A percentile compares a stretch with the other conserved stretches of the same genome.
Evolutionary conservation across 768 basidiomycete species (phyloP).

Genomic region (Mycena filopes): DNA sequence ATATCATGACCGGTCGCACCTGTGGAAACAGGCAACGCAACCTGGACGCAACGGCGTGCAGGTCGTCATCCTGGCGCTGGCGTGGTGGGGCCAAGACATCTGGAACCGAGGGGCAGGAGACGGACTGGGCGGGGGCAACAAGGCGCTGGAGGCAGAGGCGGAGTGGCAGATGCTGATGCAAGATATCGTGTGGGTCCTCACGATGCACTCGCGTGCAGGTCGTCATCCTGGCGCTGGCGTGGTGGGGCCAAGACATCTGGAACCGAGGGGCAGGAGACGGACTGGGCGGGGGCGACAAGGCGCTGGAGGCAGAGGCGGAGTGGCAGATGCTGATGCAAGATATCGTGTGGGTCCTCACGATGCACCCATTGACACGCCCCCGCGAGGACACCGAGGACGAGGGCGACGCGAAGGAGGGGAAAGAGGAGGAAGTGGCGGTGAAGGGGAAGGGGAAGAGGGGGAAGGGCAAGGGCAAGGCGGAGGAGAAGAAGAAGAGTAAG

Average conservation of each 20-base stretch:
- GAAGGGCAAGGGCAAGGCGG: not conserved
- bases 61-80: not conserved
- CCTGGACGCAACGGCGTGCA: not conserved
- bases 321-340: not conserved
- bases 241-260: conserved; percentile 5
- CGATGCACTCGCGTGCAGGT: too few species aligned
- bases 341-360: not conserved
- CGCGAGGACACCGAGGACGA: not conserved
- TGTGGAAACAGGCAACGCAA: too few species aligned
- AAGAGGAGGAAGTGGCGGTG: not conserved
- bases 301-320: not conserved
- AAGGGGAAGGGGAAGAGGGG: not conserved
- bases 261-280: not conserved
- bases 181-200: not conserved
- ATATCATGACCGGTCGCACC: not conserved
- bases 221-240: not conserved
- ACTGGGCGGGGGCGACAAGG: not conserved
- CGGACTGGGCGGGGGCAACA: not conserved
- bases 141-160: not conserved
- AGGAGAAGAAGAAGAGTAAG: not conserved
- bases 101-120: not conserved
- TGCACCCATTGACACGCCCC: too few species aligned
- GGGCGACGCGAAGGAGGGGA: not conserved
- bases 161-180: not conserved
- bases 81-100: conserved; percentile 7